Evolutionary conservation across 805 yeast genomes (phyloP), one percentile per base, ranked within the genome.

Genomic region (Yarrowia sp.): DNA sequence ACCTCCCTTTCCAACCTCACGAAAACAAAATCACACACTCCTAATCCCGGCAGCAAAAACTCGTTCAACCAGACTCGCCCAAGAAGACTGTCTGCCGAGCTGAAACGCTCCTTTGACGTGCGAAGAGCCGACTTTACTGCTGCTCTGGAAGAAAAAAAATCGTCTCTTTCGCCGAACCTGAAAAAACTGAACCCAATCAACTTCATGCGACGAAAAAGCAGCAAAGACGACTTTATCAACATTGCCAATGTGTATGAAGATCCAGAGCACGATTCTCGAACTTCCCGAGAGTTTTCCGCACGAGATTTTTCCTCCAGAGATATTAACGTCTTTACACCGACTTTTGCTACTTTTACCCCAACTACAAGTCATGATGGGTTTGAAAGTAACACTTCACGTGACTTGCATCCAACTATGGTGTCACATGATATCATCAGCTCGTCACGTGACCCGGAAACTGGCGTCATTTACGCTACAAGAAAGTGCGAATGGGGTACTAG

Each of bases 101-200:
- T 51, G 2, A 51, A 35, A 36, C 59, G 59, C 5, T 51, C 59
- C 3, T 51, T 51, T 9, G 59, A 51, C 22, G 43, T 51, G 7
- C 4, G 59, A 35, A n/a, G 59, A 51, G 59, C 43, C 2, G 43
- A 51, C 16, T 51, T 51, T 22, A 35, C 59, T 24, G 59, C 59
- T 16, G 41, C 59, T 9, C 24, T 51, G 16, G 61, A 54, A 14
- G 41, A 36, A 14, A 54, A 54, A 9, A 54, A 54, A 12, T 26
- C 44, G 14, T 36, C 46, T 2, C 44, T 54, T 2, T 54, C 61
- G 4, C 61, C 61, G 3, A 54, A 38, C 77, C 51, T 58, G 14
- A 41, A 21, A 6, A 30, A 48, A 16, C 51, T 58, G 10, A 58
- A 58, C 40, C 63, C 63, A 22, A 21, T 58, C 19, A 58, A 58